phyloP scores from a whole-genome alignment of 768 basidiomycete species.

The Phanerochaete sordida region DNA sequence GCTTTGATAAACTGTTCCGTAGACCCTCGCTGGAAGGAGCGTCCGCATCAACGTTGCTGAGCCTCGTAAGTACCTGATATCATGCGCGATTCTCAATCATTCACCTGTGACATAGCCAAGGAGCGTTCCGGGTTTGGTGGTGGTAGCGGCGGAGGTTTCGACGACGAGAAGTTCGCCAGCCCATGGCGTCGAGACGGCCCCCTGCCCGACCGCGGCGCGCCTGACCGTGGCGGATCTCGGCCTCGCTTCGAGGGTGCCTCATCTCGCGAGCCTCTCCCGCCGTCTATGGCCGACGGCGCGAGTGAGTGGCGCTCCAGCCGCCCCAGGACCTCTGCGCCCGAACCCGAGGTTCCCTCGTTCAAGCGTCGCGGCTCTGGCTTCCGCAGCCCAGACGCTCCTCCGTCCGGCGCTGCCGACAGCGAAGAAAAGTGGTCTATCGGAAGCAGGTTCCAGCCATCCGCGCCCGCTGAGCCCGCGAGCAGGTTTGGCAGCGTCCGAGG shows the following conservation, averaged over 20 bases:
- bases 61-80: constrained; percentile 70
- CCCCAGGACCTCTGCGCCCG: constrained; percentile 36
- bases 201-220: constrained; percentile 64
- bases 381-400: constrained; percentile 25
- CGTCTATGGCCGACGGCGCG: constrained; percentile 55
- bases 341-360: constrained; percentile 44
- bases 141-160: constrained; percentile 42
- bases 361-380: constrained; percentile 61
- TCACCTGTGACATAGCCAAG: constrained; percentile 51
- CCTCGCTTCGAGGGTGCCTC: constrained; percentile 60
- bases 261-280: constrained; percentile 38
- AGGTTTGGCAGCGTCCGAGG: constrained; percentile 46
- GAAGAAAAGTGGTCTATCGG: constrained; percentile 81
- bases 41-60: constrained; percentile 95
- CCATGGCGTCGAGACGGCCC: constrained; percentile 90
- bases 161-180: constrained; percentile 80
- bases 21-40: constrained; percentile 74
- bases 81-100: constrained; percentile 12
- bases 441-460: constrained; percentile 63
- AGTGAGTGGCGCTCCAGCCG: constrained; percentile 72
- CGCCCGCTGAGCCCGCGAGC: constrained; percentile 35
- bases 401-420: constrained; percentile 58
- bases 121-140: constrained; percentile 60
- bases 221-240: constrained; percentile 60
- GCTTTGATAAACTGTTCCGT: constrained; percentile 1